Conservation (phyloP, 495 filamentous ascomycete genomes). For the Penicillium cosmopolitanum region DNA sequence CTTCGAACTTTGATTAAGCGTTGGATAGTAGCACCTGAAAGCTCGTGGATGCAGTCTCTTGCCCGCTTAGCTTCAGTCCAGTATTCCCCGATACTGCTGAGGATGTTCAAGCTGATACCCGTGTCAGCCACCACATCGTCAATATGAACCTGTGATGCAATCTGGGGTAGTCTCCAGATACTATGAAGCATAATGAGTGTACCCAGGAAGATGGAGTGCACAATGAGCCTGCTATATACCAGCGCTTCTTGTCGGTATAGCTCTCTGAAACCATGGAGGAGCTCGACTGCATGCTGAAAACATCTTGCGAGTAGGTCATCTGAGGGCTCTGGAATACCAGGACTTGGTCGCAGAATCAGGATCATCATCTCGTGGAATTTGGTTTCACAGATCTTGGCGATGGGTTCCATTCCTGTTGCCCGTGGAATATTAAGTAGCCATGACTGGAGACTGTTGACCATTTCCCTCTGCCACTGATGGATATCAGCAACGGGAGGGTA, state of each 20-base stretch:
- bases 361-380: conserved; percentile 52
- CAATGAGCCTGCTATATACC: conserved; percentile 43
- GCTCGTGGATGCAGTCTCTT: conserved; percentile 47
- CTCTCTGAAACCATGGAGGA: conserved; percentile 37
- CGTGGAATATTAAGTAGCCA: conserved; percentile 39
- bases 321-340: conserved; percentile 44
- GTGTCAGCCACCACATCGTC: conserved; percentile 42
- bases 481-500: conserved; percentile 45
- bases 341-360: conserved; percentile 45
- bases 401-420: conserved; percentile 17
- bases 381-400: conserved; percentile 33
- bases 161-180: conserved; percentile 41
- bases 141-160: conserved; percentile 39
- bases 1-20: conserved; percentile 37
- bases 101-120: conserved; percentile 42
- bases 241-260: conserved; percentile 41
- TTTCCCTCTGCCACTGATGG: conserved; percentile 42
- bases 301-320: conserved; percentile 37
- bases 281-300: conserved; percentile 40
- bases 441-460: conserved; percentile 35
- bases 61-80: conserved; percentile 49
- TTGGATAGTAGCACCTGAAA: conserved; percentile 42
- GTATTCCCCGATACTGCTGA: conserved; percentile 52
- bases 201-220: conserved; percentile 47
- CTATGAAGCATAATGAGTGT: conserved; percentile 48